These are phyloP conservation scores for Tylopilus rubrobrunneus DNA, from an alignment of 768 basidiomycete species.

Conservation along the genomic window DNA sequence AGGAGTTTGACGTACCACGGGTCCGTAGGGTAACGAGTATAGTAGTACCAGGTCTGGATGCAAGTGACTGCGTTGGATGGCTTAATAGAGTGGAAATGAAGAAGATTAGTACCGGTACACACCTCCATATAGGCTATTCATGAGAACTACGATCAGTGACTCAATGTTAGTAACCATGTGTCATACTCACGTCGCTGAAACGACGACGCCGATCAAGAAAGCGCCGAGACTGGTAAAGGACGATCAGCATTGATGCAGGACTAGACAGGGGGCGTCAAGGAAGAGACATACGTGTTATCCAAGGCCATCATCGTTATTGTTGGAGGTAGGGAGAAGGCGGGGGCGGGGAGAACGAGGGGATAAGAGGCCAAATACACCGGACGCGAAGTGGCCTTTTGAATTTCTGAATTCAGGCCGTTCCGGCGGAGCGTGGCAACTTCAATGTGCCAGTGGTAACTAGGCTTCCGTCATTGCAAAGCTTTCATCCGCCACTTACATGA, in stretches of 20 bases:
- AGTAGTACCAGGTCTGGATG: slow-evolving; percentile 59
- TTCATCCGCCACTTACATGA: slow-evolving; percentile 22
- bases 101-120: slow-evolving; percentile 3
- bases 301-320: slow-evolving; percentile 19
- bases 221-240: slow-evolving; percentile 44
- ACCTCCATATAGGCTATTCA: slow-evolving; percentile 52
- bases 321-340: neutral
- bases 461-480: slow-evolving; percentile 23
- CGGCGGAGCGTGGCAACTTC: slow-evolving; percentile 9
- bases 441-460: slow-evolving; percentile 9
- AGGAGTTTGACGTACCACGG: slow-evolving; percentile 47
- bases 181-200: slow-evolving; percentile 47
- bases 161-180: slow-evolving; percentile 5
- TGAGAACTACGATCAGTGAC: neutral
- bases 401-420: neutral
- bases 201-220: slow-evolving; percentile 50
- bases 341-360: neutral
- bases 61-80: slow-evolving; percentile 41
- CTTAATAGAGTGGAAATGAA: slow-evolving; percentile 9
- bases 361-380: neutral
- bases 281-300: slow-evolving; percentile 36
- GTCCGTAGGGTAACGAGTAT: slow-evolving; percentile 45
- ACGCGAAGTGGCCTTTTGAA: slow-evolving; percentile 16
- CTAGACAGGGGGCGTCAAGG: neutral
- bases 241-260: neutral